phyloP scores from a whole-genome alignment of 176 grass and related monocot species.

The Secale cereale region DNA sequence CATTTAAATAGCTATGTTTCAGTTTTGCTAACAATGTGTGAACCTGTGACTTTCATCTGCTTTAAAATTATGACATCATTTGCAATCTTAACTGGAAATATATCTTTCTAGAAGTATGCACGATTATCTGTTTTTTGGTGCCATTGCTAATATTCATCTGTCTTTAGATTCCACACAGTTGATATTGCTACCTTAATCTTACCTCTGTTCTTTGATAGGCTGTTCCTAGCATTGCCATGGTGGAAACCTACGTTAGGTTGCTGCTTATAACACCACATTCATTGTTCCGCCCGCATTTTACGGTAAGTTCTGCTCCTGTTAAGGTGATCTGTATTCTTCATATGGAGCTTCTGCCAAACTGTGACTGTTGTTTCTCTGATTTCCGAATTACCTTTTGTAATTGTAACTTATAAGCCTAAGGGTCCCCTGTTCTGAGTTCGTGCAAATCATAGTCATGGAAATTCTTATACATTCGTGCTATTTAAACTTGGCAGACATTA shows the following conservation, averaged over 20 bases:
- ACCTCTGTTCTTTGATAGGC: conserved; percentile 46
- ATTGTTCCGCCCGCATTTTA: conserved; percentile 97
- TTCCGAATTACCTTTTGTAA: conserved; percentile 12
- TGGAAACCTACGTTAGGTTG: conserved; percentile 97
- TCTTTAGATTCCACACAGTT: conserved; percentile 2
- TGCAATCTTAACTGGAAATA: neutral
- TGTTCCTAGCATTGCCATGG: conserved; percentile 96
- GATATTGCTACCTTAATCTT: conserved; percentile 5
- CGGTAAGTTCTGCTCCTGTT: conserved; percentile 48
- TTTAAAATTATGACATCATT: conserved; percentile 10
- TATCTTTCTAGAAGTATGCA: conserved; percentile 18
- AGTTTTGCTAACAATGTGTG: neutral
- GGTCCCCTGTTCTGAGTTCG: neutral
- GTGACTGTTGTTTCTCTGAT: conserved; percentile 8
- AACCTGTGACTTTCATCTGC: neutral
- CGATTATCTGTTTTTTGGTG: conserved; percentile 28
- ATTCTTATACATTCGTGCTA: neutral
- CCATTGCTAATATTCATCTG: conserved; percentile 9
- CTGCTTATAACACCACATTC: conserved; percentile 93
- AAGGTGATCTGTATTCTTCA: conserved; percentile 12
- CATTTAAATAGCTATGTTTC: conserved; percentile 7
- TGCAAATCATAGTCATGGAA: conserved; percentile 8
- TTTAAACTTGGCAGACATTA: conserved; percentile 66
- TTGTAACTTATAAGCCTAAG: neutral
- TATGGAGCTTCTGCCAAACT: neutral